Conservation (phyloP, 1,139 yeast species). For the Candida sp. region DNA sequence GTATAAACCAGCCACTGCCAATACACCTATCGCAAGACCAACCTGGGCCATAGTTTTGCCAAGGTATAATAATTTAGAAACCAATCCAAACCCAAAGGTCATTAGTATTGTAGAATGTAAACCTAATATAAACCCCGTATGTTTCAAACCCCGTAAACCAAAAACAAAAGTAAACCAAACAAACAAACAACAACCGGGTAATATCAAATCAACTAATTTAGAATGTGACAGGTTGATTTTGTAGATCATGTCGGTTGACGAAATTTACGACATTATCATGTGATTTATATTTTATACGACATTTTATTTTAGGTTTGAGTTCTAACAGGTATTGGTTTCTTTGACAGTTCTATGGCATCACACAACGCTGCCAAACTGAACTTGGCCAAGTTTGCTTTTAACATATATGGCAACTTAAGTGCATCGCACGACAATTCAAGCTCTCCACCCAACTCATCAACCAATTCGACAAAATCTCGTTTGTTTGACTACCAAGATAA, state of each 20-base stretch:
- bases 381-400: slow-evolving; percentile 32
- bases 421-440: slow-evolving; percentile 12
- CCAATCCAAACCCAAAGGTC: background rate
- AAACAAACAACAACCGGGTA: too few relatives aligned
- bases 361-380: slow-evolving; percentile 15
- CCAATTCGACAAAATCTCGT: slow-evolving; percentile 13
- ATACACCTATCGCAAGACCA: slow-evolving; percentile 32
- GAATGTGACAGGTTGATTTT: too few relatives aligned
- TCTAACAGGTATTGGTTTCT: too few relatives aligned
- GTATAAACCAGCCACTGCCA: slow-evolving; percentile 56
- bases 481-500: slow-evolving; percentile 9
- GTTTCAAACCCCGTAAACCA: too few relatives aligned
- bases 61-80: slow-evolving; percentile 8
- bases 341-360: background rate
- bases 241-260: too few relatives aligned
- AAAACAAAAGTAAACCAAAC: too few relatives aligned
- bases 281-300: too few relatives aligned
- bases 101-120: too few relatives aligned
- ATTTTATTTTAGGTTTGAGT: too few relatives aligned
- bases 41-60: slow-evolving; percentile 21
- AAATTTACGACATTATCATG: too few relatives aligned
- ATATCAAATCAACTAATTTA: too few relatives aligned
- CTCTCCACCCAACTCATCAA: slow-evolving; percentile 14
- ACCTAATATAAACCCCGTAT: too few relatives aligned
- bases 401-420: slow-evolving; percentile 28